Conservation (phyloP, 805 yeast genomes). For the Candida namnaoensis region DNA sequence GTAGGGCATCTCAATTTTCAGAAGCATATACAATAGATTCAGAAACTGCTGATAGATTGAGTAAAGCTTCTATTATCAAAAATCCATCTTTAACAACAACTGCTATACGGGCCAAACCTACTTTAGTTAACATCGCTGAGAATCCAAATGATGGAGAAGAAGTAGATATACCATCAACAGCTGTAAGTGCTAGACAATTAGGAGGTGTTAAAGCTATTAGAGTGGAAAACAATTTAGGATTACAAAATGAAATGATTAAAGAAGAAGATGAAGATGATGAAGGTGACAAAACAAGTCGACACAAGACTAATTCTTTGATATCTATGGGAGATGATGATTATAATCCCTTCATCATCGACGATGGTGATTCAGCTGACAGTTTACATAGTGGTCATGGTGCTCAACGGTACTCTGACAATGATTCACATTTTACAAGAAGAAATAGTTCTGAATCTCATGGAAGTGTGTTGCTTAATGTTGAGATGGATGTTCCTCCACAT, state of each 20-base stretch:
- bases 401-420: neutral
- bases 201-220: conserved; percentile 17
- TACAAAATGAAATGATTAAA: conserved; percentile 8
- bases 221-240: conserved; percentile 5
- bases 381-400: too few relatives aligned
- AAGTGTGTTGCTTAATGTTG: conserved; percentile 17
- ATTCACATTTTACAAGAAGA: neutral
- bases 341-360: conserved; percentile 19
- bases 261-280: conserved; percentile 12
- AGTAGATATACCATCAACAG: conserved; percentile 14
- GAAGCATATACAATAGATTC: conserved; percentile 10
- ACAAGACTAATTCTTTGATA: neutral
- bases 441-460: conserved; percentile 6
- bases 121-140: conserved; percentile 42
- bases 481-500: conserved; percentile 8
- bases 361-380: conserved; percentile 5
- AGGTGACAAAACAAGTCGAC: conserved; percentile 1
- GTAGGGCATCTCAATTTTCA: conserved; percentile 20
- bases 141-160: conserved; percentile 9
- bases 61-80: conserved; percentile 34
- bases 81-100: conserved; percentile 41
- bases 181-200: conserved; percentile 13
- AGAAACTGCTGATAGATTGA: conserved; percentile 24
- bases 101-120: conserved; percentile 71
- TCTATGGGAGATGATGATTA: conserved; percentile 7